phyloP scores from a whole-genome alignment of 129 eudicot species.

The Ambrosia artemisiifolia region DNA sequence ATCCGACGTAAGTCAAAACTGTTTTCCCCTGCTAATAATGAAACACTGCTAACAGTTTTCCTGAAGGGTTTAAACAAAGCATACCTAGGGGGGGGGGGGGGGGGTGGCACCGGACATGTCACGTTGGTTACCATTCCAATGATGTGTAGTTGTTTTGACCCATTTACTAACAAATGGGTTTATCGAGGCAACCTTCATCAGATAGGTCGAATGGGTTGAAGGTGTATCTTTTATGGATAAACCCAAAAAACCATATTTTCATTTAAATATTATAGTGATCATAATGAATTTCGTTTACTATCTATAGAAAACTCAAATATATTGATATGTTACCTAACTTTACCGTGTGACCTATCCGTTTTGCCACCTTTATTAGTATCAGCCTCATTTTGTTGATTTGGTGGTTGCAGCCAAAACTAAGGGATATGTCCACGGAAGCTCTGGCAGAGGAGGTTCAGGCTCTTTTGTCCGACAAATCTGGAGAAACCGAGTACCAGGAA shows the following conservation, averaged over 20 bases:
- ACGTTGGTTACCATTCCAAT: not conserved
- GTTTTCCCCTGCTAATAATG: not conserved
- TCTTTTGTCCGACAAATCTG: conserved; percentile 62
- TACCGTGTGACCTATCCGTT: not conserved
- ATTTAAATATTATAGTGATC: not conserved
- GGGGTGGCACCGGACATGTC: not conserved
- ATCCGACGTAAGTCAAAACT: not conserved
- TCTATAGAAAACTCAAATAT: not conserved
- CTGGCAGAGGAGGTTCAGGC: conserved; percentile 75
- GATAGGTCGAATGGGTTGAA: not conserved
- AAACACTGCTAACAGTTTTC: not conserved
- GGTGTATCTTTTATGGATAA: not conserved
- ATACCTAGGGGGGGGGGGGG: not conserved
- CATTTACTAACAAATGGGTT: not conserved
- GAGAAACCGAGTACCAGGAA: conserved; percentile 63
- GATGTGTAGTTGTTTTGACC: not conserved
- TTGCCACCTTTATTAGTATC: not conserved
- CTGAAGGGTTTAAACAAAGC: not conserved
- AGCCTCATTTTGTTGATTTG: conserved; percentile 7
- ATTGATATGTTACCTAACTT: not conserved
- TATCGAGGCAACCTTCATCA: not conserved
- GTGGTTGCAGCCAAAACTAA: conserved; percentile 56
- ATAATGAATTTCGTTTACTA: not conserved
- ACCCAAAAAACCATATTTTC: not conserved
- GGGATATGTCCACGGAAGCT: conserved; percentile 39